Evolutionary conservation across 2,329 filamentous ascomycete genomes (phyloP), one percentile per base, ranked within the genome.

Genomic region (Nakataea oryzae): DNA sequence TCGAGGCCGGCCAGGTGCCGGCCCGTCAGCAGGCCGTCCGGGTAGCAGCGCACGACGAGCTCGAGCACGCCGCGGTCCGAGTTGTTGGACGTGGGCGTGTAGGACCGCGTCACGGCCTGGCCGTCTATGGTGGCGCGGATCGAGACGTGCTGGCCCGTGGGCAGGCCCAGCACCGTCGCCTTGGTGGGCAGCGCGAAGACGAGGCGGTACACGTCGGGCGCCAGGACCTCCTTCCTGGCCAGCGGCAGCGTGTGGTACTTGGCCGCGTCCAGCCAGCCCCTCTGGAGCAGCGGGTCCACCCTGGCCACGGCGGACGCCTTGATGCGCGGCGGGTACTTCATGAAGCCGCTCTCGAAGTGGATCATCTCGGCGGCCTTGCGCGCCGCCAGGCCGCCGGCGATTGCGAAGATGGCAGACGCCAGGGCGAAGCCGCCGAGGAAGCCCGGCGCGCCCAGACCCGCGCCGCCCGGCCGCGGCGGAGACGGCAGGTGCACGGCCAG

Each of bases 131-230:
- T 71, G 2, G 79, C 79, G 61, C 76, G 76, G 63, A 85, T 80
- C 56, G 80, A 75, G 4, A 85, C 75, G 64, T 85, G 82, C 66
- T 85, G 82, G 7, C 83, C 82, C 9, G 79, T 81, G 0, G 83
- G 83, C 11, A 86, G 74, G 2, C 82, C 82, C 2, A 84, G 74
- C 0, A 82, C 72, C 2, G 76, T 74, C 11, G 69, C 66, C 0
- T 70, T 65, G 0, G 71, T 73, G 0, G 82, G 82, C 2, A 85
- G 74, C 29, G 74, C 70, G 54, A 85, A 83, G 7, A 74, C 70
- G 13, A 82, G 73, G 27, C 74, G 74, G 68, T 76, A 82, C 6
- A 79, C 76, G 58, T 76, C 74, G 5, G 78, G 76, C 1, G 77
- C 71, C 14, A 80, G 62, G 8, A 72, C 63, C 8, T 69, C 69